These are phyloP conservation scores for Zymoseptoria crescenta DNA, from an alignment of 2,329 filamentous ascomycete species.

Conservation along the genomic window DNA sequence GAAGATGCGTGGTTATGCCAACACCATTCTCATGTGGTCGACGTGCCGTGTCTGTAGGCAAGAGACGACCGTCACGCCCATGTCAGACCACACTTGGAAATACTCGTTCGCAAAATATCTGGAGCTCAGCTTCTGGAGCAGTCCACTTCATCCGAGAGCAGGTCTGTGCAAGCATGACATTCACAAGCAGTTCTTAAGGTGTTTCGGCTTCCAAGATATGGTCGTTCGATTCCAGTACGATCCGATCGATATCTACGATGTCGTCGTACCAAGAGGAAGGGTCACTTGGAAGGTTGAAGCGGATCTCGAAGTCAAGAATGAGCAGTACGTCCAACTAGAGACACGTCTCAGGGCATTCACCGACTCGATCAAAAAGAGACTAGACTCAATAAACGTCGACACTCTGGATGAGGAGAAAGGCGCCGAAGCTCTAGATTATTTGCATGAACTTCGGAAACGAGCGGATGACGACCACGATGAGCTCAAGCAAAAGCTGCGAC, in stretches of 20 bases:
- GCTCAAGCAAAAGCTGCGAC: conserved; percentile 70
- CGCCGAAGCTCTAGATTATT: conserved; percentile 71
- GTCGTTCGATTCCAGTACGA: conserved; percentile 89
- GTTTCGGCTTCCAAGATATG: conserved; percentile 81
- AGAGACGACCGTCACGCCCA: conserved; percentile 79
- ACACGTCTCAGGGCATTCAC: conserved; percentile 82
- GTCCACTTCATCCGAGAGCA: conserved; percentile 64
- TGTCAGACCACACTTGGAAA: conserved; percentile 93
- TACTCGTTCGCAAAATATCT: conserved; percentile 98
- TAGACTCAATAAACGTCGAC: conserved; percentile 84
- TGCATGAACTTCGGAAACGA: conserved; percentile 68
- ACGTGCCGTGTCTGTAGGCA: conserved; percentile 86
- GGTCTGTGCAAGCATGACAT: conserved; percentile 84
- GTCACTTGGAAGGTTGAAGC: conserved; percentile 98
- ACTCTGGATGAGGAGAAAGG: conserved; percentile 82
- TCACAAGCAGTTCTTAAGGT: conserved; percentile 83
- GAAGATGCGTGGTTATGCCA: conserved; percentile 56
- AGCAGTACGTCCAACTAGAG: conserved; percentile 74
- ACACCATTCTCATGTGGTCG: conserved; percentile 95
- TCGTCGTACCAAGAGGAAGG: conserved; percentile 79
- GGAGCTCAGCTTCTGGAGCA: conserved; percentile 95
- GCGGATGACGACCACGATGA: conserved; percentile 74
- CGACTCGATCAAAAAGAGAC: conserved; percentile 70
- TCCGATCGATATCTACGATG: conserved; percentile 83
- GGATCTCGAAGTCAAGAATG: conserved; percentile 86